Percentiles rank a stretch among this genome's conserved stretches.
These are phyloP conservation scores for Hericium erinaceus DNA, from an alignment of 768 basidiomycete genomes.

Conservation along the genomic window DNA sequence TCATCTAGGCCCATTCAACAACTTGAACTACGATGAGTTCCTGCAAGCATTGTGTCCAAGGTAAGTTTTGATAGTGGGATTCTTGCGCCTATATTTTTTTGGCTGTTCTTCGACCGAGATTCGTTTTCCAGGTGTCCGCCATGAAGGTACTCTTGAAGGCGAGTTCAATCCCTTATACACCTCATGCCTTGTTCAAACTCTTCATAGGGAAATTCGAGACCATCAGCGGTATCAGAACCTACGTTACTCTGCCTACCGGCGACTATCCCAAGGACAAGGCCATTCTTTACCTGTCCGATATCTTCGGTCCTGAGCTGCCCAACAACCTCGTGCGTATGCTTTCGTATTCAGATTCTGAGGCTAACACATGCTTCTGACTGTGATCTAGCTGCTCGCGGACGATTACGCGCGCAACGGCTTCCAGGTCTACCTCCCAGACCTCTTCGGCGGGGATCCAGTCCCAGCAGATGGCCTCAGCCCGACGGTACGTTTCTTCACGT, in stretches of 20 bases:
- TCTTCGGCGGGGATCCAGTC: slow-evolving; percentile 18
- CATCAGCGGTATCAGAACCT: slow-evolving; percentile 29
- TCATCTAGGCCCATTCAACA: no score
- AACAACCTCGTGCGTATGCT: slow-evolving; percentile 23
- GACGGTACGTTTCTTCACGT: slow-evolving; percentile 5
- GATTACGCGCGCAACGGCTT: slow-evolving; percentile 35
- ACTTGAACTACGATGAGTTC: slow-evolving; percentile 32
- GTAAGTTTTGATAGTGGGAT: slow-evolving; percentile 21
- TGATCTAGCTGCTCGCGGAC: slow-evolving; percentile 31
- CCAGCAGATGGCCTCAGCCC: slow-evolving; percentile 11
- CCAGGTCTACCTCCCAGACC: slow-evolving; percentile 11
- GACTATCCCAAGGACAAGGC: slow-evolving; percentile 33
- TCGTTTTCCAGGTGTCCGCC: slow-evolving; percentile 21
- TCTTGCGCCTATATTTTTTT: neutral
- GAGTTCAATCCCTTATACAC: slow-evolving; percentile 5
- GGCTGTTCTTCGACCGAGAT: neutral
- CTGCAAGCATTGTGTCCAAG: slow-evolving; percentile 47
- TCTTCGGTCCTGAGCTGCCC: slow-evolving; percentile 24
- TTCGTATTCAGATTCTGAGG: no score
- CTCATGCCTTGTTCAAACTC: neutral
- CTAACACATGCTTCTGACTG: no score
- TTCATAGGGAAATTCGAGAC: slow-evolving; percentile 23
- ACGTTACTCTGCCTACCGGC: slow-evolving; percentile 29
- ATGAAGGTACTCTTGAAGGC: slow-evolving; percentile 29
- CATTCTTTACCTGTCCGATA: slow-evolving; percentile 33